Evolutionary conservation across 1,139 yeast species (phyloP).

Genomic region (Candida tropicalis): DNA sequence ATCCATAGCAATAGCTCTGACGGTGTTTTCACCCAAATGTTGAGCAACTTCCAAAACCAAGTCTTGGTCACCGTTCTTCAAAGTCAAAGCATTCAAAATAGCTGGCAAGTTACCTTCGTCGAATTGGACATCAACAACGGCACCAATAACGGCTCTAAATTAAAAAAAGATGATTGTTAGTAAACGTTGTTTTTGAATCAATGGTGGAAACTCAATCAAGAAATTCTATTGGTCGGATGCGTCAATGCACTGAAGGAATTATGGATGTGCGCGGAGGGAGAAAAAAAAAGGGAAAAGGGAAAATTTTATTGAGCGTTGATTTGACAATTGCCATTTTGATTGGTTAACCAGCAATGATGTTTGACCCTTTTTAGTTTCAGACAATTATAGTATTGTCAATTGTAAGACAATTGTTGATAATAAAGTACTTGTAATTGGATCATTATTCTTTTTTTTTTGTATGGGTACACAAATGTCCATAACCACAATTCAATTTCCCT

Average conservation of each 20-base stretch:
- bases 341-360: not conserved
- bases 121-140: conserved; percentile 99
- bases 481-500: too few species aligned
- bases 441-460: too few species aligned
- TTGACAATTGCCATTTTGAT: not conserved
- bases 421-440: too few species aligned
- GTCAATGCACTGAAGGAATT: not conserved
- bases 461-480: too few species aligned
- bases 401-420: not conserved
- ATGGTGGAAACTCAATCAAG: not conserved
- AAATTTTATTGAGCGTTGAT: conserved; percentile 1
- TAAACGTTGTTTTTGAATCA: not conserved
- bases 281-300: conserved; percentile 5
- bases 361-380: too few species aligned
- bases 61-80: conserved; percentile 66
- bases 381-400: not conserved
- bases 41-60: conserved; percentile 98
- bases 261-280: conserved; percentile 15
- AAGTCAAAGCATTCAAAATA: conserved; percentile 93
- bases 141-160: conserved; percentile 96
- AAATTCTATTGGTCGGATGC: conserved; percentile 10
- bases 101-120: conserved; percentile 97
- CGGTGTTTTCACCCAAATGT: conserved; percentile 99
- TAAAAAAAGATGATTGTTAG: conserved; percentile 15
- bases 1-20: conserved; percentile 99